A percentile compares a stretch with the other conserved stretches of the same genome.
Evolutionary conservation across 768 basidiomycete species (phyloP).

Genomic region (Auriscalpium microsporum): DNA sequence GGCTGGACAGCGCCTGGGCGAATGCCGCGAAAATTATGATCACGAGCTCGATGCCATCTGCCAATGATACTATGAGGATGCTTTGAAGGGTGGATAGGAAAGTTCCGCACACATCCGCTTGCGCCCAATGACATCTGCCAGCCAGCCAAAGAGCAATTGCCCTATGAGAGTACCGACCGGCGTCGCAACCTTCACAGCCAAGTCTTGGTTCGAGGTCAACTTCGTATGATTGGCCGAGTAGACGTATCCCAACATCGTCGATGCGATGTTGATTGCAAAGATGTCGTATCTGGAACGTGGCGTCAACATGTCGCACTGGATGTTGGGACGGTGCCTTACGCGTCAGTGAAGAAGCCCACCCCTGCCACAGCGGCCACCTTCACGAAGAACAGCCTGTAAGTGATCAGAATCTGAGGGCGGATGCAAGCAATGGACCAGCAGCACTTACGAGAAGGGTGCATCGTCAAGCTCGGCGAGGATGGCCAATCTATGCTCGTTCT

Average conservation of each 20-base stretch:
- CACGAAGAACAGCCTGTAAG: conserved; percentile 39
- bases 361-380: conserved; percentile 47
- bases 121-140: conserved; percentile 35
- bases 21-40: conserved; percentile 78
- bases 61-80: neutral
- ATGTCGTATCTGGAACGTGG: conserved; percentile 56
- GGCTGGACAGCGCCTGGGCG: conserved; percentile 70
- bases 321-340: conserved; percentile 29
- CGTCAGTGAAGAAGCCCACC: conserved; percentile 88
- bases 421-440: neutral
- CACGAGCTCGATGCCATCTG: conserved; percentile 67
- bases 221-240: conserved; percentile 37
- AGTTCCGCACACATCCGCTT: conserved; percentile 50
- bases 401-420: neutral
- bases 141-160: conserved; percentile 37
- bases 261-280: conserved; percentile 84
- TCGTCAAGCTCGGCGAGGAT: conserved; percentile 84
- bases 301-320: neutral
- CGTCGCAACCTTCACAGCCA: conserved; percentile 37
- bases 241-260: conserved; percentile 76
- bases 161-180: conserved; percentile 33
- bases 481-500: conserved; percentile 58
- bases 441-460: conserved; percentile 68
- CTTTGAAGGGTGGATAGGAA: neutral
- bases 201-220: conserved; percentile 36